Base-by-base conservation (phyloP, 371 early-diverging fungal species). In the Entomophthora muscae region DNA sequence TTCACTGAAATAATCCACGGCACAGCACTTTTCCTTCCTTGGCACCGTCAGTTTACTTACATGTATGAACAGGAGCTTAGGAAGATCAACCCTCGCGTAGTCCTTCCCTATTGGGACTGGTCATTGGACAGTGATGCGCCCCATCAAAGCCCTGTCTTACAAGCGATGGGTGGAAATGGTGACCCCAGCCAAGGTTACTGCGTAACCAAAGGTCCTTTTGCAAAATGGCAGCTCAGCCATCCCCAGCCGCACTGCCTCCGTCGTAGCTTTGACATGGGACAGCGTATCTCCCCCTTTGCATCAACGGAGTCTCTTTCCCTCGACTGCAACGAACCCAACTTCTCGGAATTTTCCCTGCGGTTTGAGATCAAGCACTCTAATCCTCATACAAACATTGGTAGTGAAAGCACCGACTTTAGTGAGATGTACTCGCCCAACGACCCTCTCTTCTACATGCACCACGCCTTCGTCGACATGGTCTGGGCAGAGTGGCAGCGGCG, bases 41-140 rank as follows among this genome's bases (percentile, higher is more conserved):
- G 72, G 73, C 79, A 79, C 53, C 67, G 79, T 22, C 10, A 22
- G 52, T 73, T 67, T 63, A 22, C 75, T 22, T n/a, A n/a, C n/a
- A n/a, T n/a, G n/a, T n/a, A n/a, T n/a, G n/a, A n/a, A n/a, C n/a
- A n/a, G n/a, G n/a, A 57, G 32, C 59, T 76, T 5, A 64, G 68
- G 26, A 29, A 55, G 23, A 67, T 74, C 51, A 71, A 79, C 65
- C 66, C 73, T 21, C 22, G 57, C 12, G 64, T 64, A 7, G 68
- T 78, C 24, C 65, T 80, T 22, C 78, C 83, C 21, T 82, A 74
- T 65, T 80, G 80, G 83, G 64, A 82, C 58, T 79, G 78, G 78
- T 57, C 63, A 0, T 23, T 65, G 17, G 69, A 73, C 57, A 62
- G 68, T 17, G 64, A n/a, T n/a, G n/a, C n/a, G n/a, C n/a, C n/a